Conservation (phyloP, 495 filamentous ascomycete genomes). For the Aspergillus hancockii region DNA sequence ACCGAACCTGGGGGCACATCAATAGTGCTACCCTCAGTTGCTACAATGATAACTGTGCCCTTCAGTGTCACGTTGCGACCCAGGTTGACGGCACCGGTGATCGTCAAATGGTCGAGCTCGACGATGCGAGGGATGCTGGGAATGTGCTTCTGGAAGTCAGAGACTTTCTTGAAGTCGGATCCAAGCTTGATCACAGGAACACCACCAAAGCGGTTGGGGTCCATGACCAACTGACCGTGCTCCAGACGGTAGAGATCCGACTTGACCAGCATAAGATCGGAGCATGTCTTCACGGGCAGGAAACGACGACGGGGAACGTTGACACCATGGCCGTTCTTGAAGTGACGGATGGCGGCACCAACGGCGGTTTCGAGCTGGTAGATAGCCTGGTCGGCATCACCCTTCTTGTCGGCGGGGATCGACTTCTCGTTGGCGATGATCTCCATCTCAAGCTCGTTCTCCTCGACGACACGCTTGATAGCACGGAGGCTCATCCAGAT, state of each 20-base stretch:
- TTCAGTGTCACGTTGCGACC: constrained; percentile 93
- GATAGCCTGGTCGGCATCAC: constrained; percentile 95
- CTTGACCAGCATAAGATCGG: constrained; percentile 99
- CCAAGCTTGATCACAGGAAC: constrained; percentile 99
- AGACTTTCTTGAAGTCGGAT: constrained; percentile 99
- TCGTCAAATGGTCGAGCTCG: constrained; percentile 96
- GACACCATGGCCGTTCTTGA: constrained; percentile 97
- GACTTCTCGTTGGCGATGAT: constrained; percentile 99
- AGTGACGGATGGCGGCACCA: constrained; percentile 97
- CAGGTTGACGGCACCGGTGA: constrained; percentile 95
- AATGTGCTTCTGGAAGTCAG: constrained; percentile 98
- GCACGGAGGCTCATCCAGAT: constrained; percentile 99
- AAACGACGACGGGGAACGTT: constrained; percentile 97
- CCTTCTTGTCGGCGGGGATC: constrained; percentile 98
- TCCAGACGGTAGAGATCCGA: constrained; percentile 99
- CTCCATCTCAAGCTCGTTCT: constrained; percentile 98
- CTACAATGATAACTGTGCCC: constrained; percentile 99
- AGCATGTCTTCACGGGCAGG: constrained; percentile 99
- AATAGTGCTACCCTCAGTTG: constrained; percentile 96
- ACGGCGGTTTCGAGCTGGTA: constrained; percentile 98
- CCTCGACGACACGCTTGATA: constrained; percentile 98
- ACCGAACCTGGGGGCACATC: constrained; percentile 96
- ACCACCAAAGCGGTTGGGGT: constrained; percentile 92
- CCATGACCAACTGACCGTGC: constrained; percentile 97
- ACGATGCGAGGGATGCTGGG: constrained; percentile 95